These are phyloP conservation scores for Nakaseomyces uthaithaninus DNA, from an alignment of 1,139 yeast genomes.

Conservation along the genomic window DNA sequence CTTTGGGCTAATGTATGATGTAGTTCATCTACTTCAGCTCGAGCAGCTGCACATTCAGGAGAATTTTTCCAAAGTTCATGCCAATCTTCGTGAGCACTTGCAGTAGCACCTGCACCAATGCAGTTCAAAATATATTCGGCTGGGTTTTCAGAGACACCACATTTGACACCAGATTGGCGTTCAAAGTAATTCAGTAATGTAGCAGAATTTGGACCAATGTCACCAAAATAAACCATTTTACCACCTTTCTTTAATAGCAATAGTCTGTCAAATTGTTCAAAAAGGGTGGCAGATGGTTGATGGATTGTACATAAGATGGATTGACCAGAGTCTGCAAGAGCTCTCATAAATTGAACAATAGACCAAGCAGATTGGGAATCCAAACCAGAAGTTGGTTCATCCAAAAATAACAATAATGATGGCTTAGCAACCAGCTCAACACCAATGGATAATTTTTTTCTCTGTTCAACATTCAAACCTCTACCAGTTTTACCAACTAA, in stretches of 20 bases:
- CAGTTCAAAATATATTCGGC: slow-evolving; percentile 60
- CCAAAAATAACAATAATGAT: slow-evolving; percentile 43
- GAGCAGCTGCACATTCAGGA: slow-evolving; percentile 34
- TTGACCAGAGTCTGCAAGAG: slow-evolving; percentile 48
- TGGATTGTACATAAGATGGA: slow-evolving; percentile 51
- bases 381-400: slow-evolving; percentile 53
- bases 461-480: slow-evolving; percentile 59
- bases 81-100: slow-evolving; percentile 41
- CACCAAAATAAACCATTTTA: slow-evolving; percentile 59
- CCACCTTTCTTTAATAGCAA: slow-evolving; percentile 48
- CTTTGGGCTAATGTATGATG: slow-evolving; percentile 25
- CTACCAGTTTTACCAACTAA: slow-evolving; percentile 48
- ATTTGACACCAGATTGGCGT: slow-evolving; percentile 42
- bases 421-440: slow-evolving; percentile 54
- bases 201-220: slow-evolving; percentile 47
- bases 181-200: slow-evolving; percentile 50
- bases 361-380: slow-evolving; percentile 57
- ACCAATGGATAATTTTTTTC: slow-evolving; percentile 60
- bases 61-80: slow-evolving; percentile 42
- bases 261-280: slow-evolving; percentile 46
- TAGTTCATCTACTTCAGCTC: slow-evolving; percentile 35
- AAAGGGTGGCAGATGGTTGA: slow-evolving; percentile 50
- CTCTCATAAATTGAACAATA: slow-evolving; percentile 43
- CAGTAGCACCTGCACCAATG: slow-evolving; percentile 65
- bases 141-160: slow-evolving; percentile 48